Percentiles rank a stretch among this genome's conserved stretches.
phyloP scores from a whole-genome alignment of 192 early-diverging fungal genomes.

The Gigaspora rosea region DNA sequence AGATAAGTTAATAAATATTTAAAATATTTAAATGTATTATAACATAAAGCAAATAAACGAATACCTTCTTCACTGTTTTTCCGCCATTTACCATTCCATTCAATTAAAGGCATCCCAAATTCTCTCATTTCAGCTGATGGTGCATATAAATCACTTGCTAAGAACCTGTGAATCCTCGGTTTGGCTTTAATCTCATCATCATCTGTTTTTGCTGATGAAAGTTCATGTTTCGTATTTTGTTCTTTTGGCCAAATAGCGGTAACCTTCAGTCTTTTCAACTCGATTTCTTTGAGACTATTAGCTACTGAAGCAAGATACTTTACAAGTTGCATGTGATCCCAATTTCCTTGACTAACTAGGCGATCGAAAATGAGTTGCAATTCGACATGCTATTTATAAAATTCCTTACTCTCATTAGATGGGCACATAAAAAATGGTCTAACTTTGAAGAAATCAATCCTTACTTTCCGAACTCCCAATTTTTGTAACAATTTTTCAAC shows the following conservation, averaged over 20 bases:
- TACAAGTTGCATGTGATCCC: slow-evolving; percentile 81
- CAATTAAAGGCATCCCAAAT: slow-evolving; percentile 67
- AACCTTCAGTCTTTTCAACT: slow-evolving; percentile 60
- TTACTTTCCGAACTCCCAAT: slow-evolving; percentile 80
- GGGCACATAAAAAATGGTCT: neutral
- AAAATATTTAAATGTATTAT: slow-evolving; percentile 42
- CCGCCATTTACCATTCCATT: slow-evolving; percentile 64
- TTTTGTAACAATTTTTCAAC: slow-evolving; percentile 61
- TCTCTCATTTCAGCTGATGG: slow-evolving; percentile 60
- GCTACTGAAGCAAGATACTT: slow-evolving; percentile 73
- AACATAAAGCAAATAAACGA: neutral
- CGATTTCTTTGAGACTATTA: slow-evolving; percentile 59
- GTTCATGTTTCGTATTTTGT: slow-evolving; percentile 55
- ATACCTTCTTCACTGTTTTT: slow-evolving; percentile 35
- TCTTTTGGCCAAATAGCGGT: slow-evolving; percentile 71
- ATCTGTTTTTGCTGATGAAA: slow-evolving; percentile 48
- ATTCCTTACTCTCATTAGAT: no score
- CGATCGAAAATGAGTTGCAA: slow-evolving; percentile 84
- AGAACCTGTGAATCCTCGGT: slow-evolving; percentile 46
- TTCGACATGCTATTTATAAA: slow-evolving; percentile 65
- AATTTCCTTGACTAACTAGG: slow-evolving; percentile 69
- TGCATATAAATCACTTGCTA: slow-evolving; percentile 65
- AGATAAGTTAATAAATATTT: slow-evolving; percentile 32
- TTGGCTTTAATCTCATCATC: slow-evolving; percentile 32
- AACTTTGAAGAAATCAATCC: neutral